phyloP scores from a whole-genome alignment of 805 yeast species.

The Candida jianshihensis region DNA sequence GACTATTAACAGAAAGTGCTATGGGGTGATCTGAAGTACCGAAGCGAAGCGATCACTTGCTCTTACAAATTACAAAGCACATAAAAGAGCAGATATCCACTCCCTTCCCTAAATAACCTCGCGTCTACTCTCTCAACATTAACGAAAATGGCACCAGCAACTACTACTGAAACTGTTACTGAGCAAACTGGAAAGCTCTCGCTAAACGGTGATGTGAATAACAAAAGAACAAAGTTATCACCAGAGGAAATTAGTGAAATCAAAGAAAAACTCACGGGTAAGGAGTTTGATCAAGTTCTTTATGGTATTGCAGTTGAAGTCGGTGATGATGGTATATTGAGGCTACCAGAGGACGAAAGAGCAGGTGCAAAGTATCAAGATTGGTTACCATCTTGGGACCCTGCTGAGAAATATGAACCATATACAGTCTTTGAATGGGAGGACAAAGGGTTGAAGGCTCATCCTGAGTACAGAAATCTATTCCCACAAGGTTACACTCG shows the following conservation, averaged over 20 bases:
- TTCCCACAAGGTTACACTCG: slow-evolving; percentile 1
- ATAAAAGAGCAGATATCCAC: no score
- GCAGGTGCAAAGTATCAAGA: slow-evolving; percentile 1
- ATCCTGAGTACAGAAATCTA: slow-evolving; percentile 2
- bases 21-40: no score
- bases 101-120: no score
- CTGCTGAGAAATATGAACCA: slow-evolving; percentile 7
- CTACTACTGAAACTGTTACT: slow-evolving; percentile 26
- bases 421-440: slow-evolving; percentile 4
- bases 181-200: slow-evolving; percentile 16
- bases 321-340: slow-evolving; percentile 4
- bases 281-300: not conserved
- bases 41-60: no score
- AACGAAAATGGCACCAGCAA: slow-evolving; percentile 8
- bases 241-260: not conserved
- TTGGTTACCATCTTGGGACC: slow-evolving; percentile 9
- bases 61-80: no score
- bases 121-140: no score
- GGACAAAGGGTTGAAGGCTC: slow-evolving; percentile 8
- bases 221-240: not conserved
- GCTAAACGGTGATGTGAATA: not conserved
- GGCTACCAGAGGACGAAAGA: slow-evolving; percentile 1
- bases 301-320: slow-evolving; percentile 4
- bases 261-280: not conserved
- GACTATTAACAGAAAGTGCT: no score